A percentile compares a stretch with the other conserved stretches of the same genome.
These are phyloP conservation scores for Bacterosira constricta DNA, from an alignment of 108 stramenopile species.

Conservation along the genomic window DNA sequence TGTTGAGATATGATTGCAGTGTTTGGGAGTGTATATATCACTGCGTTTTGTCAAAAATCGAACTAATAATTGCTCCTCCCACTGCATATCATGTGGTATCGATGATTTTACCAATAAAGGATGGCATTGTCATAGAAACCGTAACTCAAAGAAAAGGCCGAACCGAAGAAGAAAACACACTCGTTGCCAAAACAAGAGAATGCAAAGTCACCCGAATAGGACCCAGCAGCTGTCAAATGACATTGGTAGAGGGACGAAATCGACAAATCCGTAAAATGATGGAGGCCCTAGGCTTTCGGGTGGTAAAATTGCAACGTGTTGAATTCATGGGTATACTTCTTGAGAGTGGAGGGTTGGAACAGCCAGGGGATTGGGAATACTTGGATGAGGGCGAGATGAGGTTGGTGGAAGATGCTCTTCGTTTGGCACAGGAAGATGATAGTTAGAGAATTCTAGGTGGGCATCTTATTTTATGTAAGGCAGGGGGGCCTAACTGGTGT, in stretches of 20 bases:
- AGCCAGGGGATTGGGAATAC: conserved; percentile 68
- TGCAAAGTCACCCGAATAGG: conserved; percentile 43
- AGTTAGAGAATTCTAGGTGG: too few relatives aligned
- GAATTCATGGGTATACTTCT: conserved; percentile 59
- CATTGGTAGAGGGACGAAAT: conserved; percentile 79
- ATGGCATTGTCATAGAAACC: conserved; percentile 67
- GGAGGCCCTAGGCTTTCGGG: conserved; percentile 61
- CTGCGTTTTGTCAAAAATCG: not conserved
- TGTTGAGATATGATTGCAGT: too few relatives aligned
- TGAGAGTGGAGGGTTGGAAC: conserved; percentile 33
- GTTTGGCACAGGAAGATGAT: conserved; percentile 1
- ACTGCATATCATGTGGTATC: not conserved
- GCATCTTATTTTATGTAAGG: too few relatives aligned
- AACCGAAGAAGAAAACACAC: conserved; percentile 41
- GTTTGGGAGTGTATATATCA: not conserved
- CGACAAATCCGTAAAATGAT: conserved; percentile 89
- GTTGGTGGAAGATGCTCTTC: conserved; percentile 41
- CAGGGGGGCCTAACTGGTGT: too few relatives aligned
- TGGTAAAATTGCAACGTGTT: conserved; percentile 62
- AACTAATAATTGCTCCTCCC: not conserved
- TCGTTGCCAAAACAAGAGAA: conserved; percentile 68
- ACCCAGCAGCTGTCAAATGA: conserved; percentile 49
- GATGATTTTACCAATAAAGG: not conserved
- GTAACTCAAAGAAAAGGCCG: conserved; percentile 58
- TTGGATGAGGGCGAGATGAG: conserved; percentile 57